Base-by-base conservation (phyloP, 2,329 filamentous ascomycete genomes). In the Fusarium tuaranense region DNA sequence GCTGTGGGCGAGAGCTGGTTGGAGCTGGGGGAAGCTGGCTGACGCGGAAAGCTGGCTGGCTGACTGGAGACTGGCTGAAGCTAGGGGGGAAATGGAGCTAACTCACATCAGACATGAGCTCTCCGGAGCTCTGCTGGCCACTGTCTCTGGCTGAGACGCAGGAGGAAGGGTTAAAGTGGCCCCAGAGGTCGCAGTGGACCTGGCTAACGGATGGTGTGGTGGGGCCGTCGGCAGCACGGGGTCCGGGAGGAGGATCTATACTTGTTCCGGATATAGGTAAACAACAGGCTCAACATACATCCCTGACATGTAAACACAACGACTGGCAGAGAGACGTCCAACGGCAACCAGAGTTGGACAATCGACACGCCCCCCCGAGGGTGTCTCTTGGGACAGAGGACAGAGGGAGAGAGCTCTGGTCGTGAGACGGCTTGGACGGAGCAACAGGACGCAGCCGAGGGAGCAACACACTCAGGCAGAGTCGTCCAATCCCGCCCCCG, bases 401-500 rank as follows among this genome's bases (percentile, higher is more conserved):
- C 32, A 34, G 32, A 34, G 32, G 32, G 32, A 34, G 46, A 61
- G 48, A 38, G n/a, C 46, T 57, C 51, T 39, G 48, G 39, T 38
- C 39, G 63, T 39, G 38, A 34, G 44, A 57, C 63, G 41, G 53
- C 67, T 75, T 73, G 73, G 67, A 59, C 51, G 41, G 70, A 61
- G 71, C 38, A 57, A 66, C 68, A 63, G 73, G 63, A 75, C 69
- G 68, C 70, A 59, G 62, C 74, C 68, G 74, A 72, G 69, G 73
- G 68, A 77, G 68, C 72, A 67, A 71, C 72, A 67, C 63, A 70
- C 51, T 64, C 44, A 55, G 48, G 69, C 60, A 53, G 69, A 75
- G 67, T 74, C 58, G 68, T 79, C 79, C 78, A 76, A 80, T 79
- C 80, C 77, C 70, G 73, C 77, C 78, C 80, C 80, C 79, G 79